Base-by-base conservation (phyloP, 306 rosid genomes). In the Crotalaria pallida region DNA sequence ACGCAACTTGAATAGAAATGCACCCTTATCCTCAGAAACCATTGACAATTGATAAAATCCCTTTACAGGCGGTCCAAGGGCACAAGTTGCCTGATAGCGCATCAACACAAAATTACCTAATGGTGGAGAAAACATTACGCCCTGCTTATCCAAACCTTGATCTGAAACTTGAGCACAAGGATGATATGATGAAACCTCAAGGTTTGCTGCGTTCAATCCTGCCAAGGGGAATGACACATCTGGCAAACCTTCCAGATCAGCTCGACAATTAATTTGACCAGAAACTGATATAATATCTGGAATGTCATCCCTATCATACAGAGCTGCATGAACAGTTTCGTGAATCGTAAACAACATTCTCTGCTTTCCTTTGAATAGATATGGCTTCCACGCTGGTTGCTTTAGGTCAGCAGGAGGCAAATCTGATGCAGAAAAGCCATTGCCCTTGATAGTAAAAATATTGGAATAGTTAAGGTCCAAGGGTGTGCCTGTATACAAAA, bases 341-440 rank as follows among this genome's bases (percentile, higher is more conserved):
- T 87, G 96, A 75, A 89, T 80, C 10, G 96, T 86, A 74, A 91
- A 86, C 31, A 87, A 13, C 23, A 94, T 74, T 82, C 95, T 86
- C 73, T 91, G 99, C 76, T 84, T 94, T 81, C 99, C 97, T 84
- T 77, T 94, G 80, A 67, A 87, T 17, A 88, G 86, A 81, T 94
- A 94, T 27, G 99, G 97, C 86, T 94, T 94, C 99, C 99, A 94
- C 44, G 96, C 96, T 44, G 99, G 99, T 85, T 88, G 96, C 85
- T 94, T 94, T 75, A 81, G 91, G 69, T 91, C 99, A 31, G 88
- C 53, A 59, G 92, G 95, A 79, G 92, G 88, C 69, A 82, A 71
- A 84, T 94, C 99, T 53, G 87, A 80, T 13, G 92, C 79, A 34
- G 97, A 87, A 91, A 88, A 94, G 48, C 97, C 97, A 72, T 84